Evolutionary conservation across 1,284 basidiomycete genomes (phyloP).

Genomic region (Meripilus lineatus): DNA sequence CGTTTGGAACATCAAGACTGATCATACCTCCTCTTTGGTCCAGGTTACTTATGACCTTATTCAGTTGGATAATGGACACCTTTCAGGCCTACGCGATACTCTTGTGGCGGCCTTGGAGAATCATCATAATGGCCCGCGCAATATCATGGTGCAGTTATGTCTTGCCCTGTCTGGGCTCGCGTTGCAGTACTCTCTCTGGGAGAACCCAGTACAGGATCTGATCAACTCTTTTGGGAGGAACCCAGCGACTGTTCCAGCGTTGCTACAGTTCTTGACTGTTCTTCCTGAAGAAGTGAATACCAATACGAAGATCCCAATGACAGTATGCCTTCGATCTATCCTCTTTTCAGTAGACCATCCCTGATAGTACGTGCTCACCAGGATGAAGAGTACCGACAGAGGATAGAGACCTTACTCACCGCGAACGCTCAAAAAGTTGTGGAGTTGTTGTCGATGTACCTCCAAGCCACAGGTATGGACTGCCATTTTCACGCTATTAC

Average conservation of each 20-base stretch:
- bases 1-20: conserved; percentile 2
- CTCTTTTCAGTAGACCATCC: conserved; percentile 2
- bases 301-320: conserved; percentile 87
- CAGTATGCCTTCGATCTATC: conserved; percentile 47
- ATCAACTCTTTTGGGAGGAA: conserved; percentile 85
- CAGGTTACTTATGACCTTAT: conserved; percentile 95
- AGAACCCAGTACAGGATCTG: conserved; percentile 75
- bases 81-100: conserved; percentile 83
- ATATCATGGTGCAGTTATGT: conserved; percentile 87
- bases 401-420: conserved; percentile 65
- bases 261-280: conserved; percentile 89
- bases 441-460: conserved; percentile 83
- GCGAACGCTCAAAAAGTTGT: conserved; percentile 73
- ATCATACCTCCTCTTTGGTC: conserved; percentile 10
- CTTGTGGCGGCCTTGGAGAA: conserved; percentile 72
- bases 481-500: neutral
- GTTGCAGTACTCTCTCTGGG: conserved; percentile 89
- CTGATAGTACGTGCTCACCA: conserved; percentile 33
- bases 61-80: conserved; percentile 74
- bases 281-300: conserved; percentile 87
- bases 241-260: conserved; percentile 75
- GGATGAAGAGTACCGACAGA: conserved; percentile 77
- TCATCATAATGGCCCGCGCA: conserved; percentile 74
- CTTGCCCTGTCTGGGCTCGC: conserved; percentile 89
- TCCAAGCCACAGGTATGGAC: conserved; percentile 77